Evolutionary conservation across 495 filamentous ascomycete genomes (phyloP).

Genomic region (Aspergillus cristatus): DNA sequence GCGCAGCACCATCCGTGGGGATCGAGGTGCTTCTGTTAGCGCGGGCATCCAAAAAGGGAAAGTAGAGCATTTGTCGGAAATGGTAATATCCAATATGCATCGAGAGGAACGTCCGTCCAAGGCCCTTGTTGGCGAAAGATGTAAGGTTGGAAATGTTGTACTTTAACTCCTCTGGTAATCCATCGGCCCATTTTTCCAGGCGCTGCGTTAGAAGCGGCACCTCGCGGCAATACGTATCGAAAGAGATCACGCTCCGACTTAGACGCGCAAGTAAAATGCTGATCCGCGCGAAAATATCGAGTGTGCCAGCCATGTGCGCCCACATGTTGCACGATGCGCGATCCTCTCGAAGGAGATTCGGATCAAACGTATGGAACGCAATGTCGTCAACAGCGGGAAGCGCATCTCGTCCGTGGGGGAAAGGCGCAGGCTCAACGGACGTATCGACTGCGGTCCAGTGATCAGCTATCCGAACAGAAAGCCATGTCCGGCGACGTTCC

Average conservation of each 20-base stretch:
- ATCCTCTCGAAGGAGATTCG: constrained; percentile 1
- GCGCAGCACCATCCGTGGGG: constrained; percentile 1
- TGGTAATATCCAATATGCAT: constrained; percentile 20
- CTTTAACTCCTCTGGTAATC: constrained; percentile 5
- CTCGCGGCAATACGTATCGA: constrained; percentile 10
- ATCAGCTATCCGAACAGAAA: constrained; percentile 12
- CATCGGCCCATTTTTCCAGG: constrained; percentile 9
- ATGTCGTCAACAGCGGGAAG: constrained; percentile 13
- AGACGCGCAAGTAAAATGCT: constrained; percentile 8
- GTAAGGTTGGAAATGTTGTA: constrained; percentile 10
- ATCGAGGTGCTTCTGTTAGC: background rate
- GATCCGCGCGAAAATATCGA: constrained; percentile 13
- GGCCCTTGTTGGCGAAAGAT: constrained; percentile 5
- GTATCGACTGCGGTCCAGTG: constrained; percentile 16
- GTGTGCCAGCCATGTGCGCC: constrained; percentile 16
- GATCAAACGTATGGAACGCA: constrained; percentile 6
- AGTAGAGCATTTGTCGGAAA: constrained; percentile 19
- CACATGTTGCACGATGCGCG: constrained; percentile 10
- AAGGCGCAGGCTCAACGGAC: constrained; percentile 8
- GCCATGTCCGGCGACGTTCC: constrained; percentile 13
- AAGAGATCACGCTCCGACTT: constrained; percentile 9
- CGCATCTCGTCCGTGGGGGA: background rate
- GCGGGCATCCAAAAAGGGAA: constrained; percentile 14
- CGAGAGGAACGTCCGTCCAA: constrained; percentile 13
- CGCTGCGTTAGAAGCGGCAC: constrained; percentile 3